A percentile compares a stretch with the other conserved stretches of the same genome.
These are phyloP conservation scores for Meyerozyma guilliermondii DNA, from an alignment of 1,139 yeast species.

Conservation along the genomic window DNA sequence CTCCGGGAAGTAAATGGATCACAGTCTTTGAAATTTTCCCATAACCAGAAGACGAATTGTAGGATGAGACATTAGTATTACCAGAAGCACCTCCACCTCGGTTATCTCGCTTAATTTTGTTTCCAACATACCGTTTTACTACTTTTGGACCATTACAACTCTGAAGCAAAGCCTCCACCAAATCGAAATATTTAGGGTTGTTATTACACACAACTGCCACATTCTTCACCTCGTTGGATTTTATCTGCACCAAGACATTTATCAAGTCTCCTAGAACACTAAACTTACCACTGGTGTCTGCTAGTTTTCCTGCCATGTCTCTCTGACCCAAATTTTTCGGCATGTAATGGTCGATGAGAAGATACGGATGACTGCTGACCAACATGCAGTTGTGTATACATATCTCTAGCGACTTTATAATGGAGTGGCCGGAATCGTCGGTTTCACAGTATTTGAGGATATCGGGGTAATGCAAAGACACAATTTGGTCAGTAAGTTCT, in stretches of 20 bases:
- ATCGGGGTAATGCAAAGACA: constrained; percentile 86
- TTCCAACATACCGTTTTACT: constrained; percentile 66
- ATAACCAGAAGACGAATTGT: constrained; percentile 12
- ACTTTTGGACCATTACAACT: constrained; percentile 57
- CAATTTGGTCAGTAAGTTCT: constrained; percentile 88
- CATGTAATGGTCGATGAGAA: constrained; percentile 77
- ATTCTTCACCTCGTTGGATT: constrained; percentile 38
- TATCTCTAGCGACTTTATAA: constrained; percentile 64
- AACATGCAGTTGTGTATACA: constrained; percentile 71
- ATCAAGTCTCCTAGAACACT: constrained; percentile 58
- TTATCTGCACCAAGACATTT: constrained; percentile 38
- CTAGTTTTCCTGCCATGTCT: constrained; percentile 71
- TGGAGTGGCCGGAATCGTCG: constrained; percentile 48
- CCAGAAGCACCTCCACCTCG: constrained; percentile 6
- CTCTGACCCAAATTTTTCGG: constrained; percentile 76
- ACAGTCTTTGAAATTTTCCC: constrained; percentile 13
- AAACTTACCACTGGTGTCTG: constrained; percentile 85
- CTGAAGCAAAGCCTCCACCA: constrained; percentile 68
- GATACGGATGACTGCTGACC: constrained; percentile 85
- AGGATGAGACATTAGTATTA: constrained; percentile 4
- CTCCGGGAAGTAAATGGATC: constrained; percentile 43
- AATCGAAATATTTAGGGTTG: constrained; percentile 52
- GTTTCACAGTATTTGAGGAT: constrained; percentile 83
- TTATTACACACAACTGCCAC: constrained; percentile 37
- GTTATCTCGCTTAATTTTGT: constrained; percentile 40